Percentiles rank a stretch among this genome's conserved stretches.
Evolutionary conservation across 345 rosid species (phyloP).

Genomic region (Linum trigynum): DNA sequence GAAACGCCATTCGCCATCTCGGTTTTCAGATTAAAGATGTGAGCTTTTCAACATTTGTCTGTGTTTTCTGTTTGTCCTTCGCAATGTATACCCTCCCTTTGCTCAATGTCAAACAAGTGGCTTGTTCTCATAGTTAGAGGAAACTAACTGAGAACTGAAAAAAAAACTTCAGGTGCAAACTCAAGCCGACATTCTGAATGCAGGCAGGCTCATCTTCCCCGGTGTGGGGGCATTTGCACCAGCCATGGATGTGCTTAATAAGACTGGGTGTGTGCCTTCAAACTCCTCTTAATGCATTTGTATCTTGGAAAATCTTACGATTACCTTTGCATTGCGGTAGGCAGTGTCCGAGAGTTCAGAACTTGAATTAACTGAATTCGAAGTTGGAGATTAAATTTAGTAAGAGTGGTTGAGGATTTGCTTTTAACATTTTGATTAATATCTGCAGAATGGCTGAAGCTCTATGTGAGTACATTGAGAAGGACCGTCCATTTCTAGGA

Average conservation of each 20-base stretch:
- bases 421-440: neutral
- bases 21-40: constrained; percentile 80
- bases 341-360: neutral
- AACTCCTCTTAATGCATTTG: too few species aligned
- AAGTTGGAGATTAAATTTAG: too few species aligned
- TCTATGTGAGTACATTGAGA: constrained; percentile 56
- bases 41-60: neutral
- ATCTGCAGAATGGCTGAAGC: constrained; percentile 82
- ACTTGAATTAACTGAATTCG: neutral
- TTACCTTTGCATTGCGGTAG: neutral
- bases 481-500: constrained; percentile 90
- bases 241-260: constrained; percentile 80
- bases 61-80: neutral
- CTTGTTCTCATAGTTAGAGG: too few species aligned
- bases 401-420: too few species aligned
- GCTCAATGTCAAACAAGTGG: too few species aligned
- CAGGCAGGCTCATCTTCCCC: constrained; percentile 72
- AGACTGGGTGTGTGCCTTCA: constrained; percentile 37
- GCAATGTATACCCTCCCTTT: neutral
- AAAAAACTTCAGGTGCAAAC: constrained; percentile 50
- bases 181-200: constrained; percentile 65
- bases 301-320: too few species aligned
- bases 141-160: neutral
- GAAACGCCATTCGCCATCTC: constrained; percentile 72
- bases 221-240: constrained; percentile 95